Percentiles rank a stretch among this genome's conserved stretches.
Conservation (phyloP, 306 rosid species). For the Nissolia schottii region DNA sequence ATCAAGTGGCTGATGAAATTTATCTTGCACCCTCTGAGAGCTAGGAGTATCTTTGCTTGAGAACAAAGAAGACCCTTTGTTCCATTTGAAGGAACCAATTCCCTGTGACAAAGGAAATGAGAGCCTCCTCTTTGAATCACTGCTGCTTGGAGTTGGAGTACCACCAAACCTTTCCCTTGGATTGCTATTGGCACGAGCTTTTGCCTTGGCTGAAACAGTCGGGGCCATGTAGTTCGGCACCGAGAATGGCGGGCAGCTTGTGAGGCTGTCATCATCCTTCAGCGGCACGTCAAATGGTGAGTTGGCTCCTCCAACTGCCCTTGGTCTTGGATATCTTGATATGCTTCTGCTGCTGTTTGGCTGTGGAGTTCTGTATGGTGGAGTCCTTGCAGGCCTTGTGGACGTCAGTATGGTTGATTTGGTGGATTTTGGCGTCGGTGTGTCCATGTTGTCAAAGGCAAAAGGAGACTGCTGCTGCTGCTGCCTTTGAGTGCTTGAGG, state of each 20-base stretch:
- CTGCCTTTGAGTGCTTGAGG: conserved; percentile 48
- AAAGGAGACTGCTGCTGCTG: conserved; percentile 26
- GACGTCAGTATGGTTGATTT: conserved; percentile 54
- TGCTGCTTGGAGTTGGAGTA: conserved; percentile 72
- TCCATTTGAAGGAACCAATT: conserved; percentile 80
- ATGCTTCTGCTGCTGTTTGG: conserved; percentile 38
- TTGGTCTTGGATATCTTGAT: conserved; percentile 47
- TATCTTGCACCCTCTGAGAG: conserved; percentile 50
- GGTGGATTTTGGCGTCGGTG: conserved; percentile 76
- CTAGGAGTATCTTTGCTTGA: conserved; percentile 50
- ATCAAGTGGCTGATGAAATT: conserved; percentile 55
- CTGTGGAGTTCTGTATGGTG: conserved; percentile 53
- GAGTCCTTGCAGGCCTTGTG: conserved; percentile 42
- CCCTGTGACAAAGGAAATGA: conserved; percentile 82
- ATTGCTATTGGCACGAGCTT: conserved; percentile 59
- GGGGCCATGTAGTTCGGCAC: conserved; percentile 89
- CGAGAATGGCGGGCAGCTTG: conserved; percentile 92
- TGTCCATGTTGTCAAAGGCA: conserved; percentile 57
- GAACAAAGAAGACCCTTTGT: conserved; percentile 50
- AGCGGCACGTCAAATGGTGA: conserved; percentile 61
- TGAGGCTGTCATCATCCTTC: conserved; percentile 82
- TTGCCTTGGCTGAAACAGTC: conserved; percentile 78
- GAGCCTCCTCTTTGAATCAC: conserved; percentile 68
- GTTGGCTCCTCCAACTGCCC: conserved; percentile 41
- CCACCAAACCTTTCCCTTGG: conserved; percentile 72